A percentile compares a stretch with the other conserved stretches of the same genome.
These are phyloP conservation scores for Blastobotrys parvus DNA, from an alignment of 805 yeast species.

Conservation along the genomic window DNA sequence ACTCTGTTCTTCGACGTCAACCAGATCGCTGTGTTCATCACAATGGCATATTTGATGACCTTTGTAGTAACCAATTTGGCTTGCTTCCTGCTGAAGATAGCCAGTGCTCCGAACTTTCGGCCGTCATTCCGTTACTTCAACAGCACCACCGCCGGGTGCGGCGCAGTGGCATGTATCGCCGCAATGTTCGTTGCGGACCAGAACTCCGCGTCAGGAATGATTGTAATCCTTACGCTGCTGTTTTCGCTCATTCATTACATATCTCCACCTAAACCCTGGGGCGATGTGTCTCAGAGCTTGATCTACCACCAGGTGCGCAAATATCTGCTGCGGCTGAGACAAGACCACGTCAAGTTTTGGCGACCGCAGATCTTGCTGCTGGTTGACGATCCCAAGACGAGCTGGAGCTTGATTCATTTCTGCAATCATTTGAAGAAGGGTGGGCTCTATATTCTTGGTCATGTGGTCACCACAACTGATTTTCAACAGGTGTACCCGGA, in stretches of 20 bases:
- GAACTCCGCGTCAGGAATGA: conserved; percentile 69
- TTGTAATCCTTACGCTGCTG: conserved; percentile 54
- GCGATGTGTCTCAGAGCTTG: conserved; percentile 92
- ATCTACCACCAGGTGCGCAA: conserved; percentile 96
- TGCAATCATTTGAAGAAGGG: conserved; percentile 95
- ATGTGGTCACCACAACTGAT: conserved; percentile 61
- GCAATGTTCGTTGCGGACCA: conserved; percentile 97
- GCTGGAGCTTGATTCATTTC: conserved; percentile 86
- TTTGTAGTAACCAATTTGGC: conserved; percentile 91
- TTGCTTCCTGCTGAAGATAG: conserved; percentile 76
- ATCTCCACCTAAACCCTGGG: conserved; percentile 96
- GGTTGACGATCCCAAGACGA: conserved; percentile 85
- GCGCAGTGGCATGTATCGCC: conserved; percentile 56
- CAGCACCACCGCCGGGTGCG: conserved; percentile 70
- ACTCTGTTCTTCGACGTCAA: conserved; percentile 87
- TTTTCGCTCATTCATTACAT: conserved; percentile 78
- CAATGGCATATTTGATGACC: conserved; percentile 96
- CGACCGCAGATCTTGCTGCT: conserved; percentile 86
- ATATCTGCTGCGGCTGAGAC: conserved; percentile 69
- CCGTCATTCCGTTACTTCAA: conserved; percentile 89
- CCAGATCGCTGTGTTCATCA: conserved; percentile 87
- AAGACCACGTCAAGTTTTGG: conserved; percentile 97
- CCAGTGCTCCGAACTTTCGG: conserved; percentile 96
- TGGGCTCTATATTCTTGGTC: conserved; percentile 86
- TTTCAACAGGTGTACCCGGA: conserved; percentile 63